Evolutionary conservation across 345 rosid genomes (phyloP), one percentile per base, ranked within the genome.

Genomic region (Ailanthus altissimus): DNA sequence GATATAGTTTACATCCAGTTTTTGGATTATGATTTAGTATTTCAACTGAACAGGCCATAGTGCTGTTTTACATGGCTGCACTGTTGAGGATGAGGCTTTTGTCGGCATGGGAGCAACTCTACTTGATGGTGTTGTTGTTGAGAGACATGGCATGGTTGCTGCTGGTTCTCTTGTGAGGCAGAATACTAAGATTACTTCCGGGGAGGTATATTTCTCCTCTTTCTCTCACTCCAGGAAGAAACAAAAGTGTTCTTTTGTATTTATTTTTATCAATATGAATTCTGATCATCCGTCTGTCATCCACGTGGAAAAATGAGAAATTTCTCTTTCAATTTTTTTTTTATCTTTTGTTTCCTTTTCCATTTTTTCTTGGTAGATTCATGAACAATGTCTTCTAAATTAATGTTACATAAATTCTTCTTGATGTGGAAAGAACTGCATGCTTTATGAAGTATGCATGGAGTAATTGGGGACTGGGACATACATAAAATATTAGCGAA

Each of bases 161-260:
- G 99, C 97, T 76, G 99, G 99, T 80, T 90, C 99, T 66, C 99
- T 95, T 81, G 99, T 93, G 50, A 83, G 96, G 76, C 98, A 95
- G 88, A 95, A 93, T 80, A 86, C 96, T 46, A 89, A 79, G 84
- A 89, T 95, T 80, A 92, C 97, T 68, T 54, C 94, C 51, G 93
- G 98, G 63, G 97, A 95, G 98, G 99, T 93, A 89, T 77, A 49
- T 42, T n/a, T 45, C 25, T 45, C 28, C 26, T 72, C 43, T 8
- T 56, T 67, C 47, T 40, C 59, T 16, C 54, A 20, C 13, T 32
- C 4, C n/a, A 14, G 65, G n/a, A 64, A 36, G 68, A 65, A 32
- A 54, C 57, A 15, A 36, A 32, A 56, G 4, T 58, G n/a, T 16
- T 21, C 38, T 14, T 32, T 61, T 54, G 6, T 20, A 6, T 54